Percentiles rank a stretch among this genome's conserved stretches.
Conservation (phyloP, 2,329 filamentous ascomycete genomes). For the Penicillium sp. region DNA sequence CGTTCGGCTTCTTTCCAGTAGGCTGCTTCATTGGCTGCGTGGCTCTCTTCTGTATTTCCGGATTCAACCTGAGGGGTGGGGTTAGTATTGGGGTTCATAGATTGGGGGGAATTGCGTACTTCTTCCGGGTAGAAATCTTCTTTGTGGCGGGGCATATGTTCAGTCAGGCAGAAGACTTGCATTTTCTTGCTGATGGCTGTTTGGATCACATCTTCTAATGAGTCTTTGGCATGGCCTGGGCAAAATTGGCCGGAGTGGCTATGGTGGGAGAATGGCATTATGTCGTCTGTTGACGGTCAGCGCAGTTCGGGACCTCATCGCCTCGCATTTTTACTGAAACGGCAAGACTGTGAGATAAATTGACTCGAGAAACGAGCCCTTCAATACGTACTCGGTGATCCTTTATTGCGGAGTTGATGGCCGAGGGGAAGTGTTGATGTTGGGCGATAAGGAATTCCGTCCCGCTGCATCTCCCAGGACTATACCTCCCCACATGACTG, state of each 20-base stretch:
- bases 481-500: too few species aligned
- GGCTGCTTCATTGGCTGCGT: slow-evolving; percentile 55
- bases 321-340: too few species aligned
- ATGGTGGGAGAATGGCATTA: slow-evolving; percentile 96
- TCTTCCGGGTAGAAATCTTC: slow-evolving; percentile 93
- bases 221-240: slow-evolving; percentile 80
- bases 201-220: slow-evolving; percentile 79
- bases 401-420: too few species aligned
- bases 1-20: slow-evolving; percentile 77
- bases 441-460: too few species aligned
- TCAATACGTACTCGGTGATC: too few species aligned
- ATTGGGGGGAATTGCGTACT: slow-evolving; percentile 44
- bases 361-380: not conserved
- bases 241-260: slow-evolving; percentile 98
- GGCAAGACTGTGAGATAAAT: not conserved
- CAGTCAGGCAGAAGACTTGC: slow-evolving; percentile 82
- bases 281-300: not conserved
- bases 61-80: slow-evolving; percentile 30
- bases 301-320: not conserved
- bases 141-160: slow-evolving; percentile 86
- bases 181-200: slow-evolving; percentile 77
- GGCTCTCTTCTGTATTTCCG: slow-evolving; percentile 32
- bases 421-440: too few species aligned
- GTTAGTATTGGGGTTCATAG: not conserved
- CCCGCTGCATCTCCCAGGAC: too few species aligned